Evolutionary conservation across 1,139 yeast species (phyloP).

Genomic region (Saccharomyces pastorianus): DNA sequence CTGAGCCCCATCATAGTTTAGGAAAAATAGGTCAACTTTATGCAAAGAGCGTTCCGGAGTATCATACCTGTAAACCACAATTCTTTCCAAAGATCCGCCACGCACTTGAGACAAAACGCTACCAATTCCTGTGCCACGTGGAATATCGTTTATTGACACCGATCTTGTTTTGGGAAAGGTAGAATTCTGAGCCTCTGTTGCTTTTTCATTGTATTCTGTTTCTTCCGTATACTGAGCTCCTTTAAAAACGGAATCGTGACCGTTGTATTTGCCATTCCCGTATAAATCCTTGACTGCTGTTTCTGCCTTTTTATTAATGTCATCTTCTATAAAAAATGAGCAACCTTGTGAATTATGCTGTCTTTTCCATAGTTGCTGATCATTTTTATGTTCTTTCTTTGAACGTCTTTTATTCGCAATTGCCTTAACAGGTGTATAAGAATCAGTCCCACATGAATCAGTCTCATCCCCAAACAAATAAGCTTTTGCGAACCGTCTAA

Average conservation of each 20-base stretch:
- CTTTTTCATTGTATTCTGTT: neutral
- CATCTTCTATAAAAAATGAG: conserved; percentile 1
- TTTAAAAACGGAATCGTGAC: neutral
- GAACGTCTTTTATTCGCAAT: conserved; percentile 2
- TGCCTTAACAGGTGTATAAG: neutral
- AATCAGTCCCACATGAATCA: conserved; percentile 2
- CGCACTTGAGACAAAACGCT: conserved; percentile 49
- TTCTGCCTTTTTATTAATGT: neutral
- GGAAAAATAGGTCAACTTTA: conserved; percentile 47
- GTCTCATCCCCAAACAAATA: conserved; percentile 11
- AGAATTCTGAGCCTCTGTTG: neutral
- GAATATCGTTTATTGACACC: conserved; percentile 35
- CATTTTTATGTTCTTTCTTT: conserved; percentile 10
- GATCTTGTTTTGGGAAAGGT: conserved; percentile 12
- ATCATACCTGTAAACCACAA: conserved; percentile 28
- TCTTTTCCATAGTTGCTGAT: neutral
- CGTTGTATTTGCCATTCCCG: neutral
- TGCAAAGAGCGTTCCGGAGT: conserved; percentile 5
- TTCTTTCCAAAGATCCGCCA: conserved; percentile 69
- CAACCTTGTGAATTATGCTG: neutral
- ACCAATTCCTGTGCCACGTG: conserved; percentile 39
- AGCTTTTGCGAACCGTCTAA: conserved; percentile 23
- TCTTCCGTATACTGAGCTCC: neutral
- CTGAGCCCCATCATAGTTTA: conserved; percentile 47
- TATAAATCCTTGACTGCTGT: neutral